These are phyloP conservation scores for Umbelopsis isabellina DNA, from an alignment of 192 early-diverging fungal genomes.

Conservation along the genomic window DNA sequence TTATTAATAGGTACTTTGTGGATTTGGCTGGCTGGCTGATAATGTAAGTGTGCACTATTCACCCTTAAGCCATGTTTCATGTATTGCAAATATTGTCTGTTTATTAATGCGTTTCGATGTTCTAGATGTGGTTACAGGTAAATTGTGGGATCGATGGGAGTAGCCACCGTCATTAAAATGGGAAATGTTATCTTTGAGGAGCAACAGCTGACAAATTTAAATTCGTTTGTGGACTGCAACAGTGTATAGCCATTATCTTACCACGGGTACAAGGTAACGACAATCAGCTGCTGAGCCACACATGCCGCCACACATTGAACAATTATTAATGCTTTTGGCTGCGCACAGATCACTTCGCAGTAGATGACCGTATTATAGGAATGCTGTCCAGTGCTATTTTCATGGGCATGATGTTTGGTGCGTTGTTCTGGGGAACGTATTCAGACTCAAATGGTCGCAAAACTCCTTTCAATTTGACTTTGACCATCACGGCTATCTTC, in stretches of 20 bases:
- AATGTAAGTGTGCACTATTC: conserved; percentile 63
- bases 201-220: background rate
- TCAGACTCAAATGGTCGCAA: conserved; percentile 76
- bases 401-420: conserved; percentile 82
- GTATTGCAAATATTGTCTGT: background rate
- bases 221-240: conserved; percentile 2
- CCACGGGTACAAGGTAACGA: conserved; percentile 69
- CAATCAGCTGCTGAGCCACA: background rate
- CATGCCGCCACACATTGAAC: background rate
- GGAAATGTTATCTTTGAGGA: background rate
- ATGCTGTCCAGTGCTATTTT: conserved; percentile 71
- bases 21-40: conserved; percentile 87
- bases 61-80: background rate
- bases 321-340: conserved; percentile 5
- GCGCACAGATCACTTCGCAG: conserved; percentile 60
- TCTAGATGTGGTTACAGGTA: conserved; percentile 67
- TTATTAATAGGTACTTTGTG: conserved; percentile 61
- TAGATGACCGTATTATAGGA: conserved; percentile 69
- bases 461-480: conserved; percentile 74
- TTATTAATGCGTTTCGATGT: conserved; percentile 1
- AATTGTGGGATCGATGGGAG: background rate
- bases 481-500: conserved; percentile 72
- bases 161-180: background rate
- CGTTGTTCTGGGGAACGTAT: conserved; percentile 79
- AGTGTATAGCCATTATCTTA: conserved; percentile 74